Evolutionary conservation across 179 eudicot species (phyloP).

Genomic region (Vitellaria paradoxa): DNA sequence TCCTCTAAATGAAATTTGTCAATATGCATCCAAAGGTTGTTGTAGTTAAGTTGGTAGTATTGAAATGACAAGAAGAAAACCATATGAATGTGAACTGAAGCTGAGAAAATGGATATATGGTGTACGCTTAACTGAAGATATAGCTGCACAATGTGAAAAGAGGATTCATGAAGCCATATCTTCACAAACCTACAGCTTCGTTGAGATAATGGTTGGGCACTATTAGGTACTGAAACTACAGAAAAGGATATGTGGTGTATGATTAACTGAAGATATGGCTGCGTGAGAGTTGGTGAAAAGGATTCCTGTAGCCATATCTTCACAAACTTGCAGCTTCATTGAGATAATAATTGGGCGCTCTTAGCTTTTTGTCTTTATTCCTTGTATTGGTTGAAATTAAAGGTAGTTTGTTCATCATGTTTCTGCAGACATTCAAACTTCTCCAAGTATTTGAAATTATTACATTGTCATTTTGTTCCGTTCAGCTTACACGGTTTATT

Average conservation of each 20-base stretch:
- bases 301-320: background rate
- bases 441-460: background rate
- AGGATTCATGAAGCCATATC: background rate
- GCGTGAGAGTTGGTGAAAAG: background rate
- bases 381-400: background rate
- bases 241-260: background rate
- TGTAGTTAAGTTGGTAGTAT: background rate
- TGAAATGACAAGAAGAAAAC: background rate
- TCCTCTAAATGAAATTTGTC: constrained; percentile 3
- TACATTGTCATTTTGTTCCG: background rate
- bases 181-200: background rate
- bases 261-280: background rate
- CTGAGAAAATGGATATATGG: background rate
- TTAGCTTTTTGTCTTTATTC: background rate
- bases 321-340: background rate
- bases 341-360: background rate
- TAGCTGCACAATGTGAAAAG: background rate
- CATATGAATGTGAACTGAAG: background rate
- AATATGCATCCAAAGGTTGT: background rate
- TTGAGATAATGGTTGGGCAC: background rate
- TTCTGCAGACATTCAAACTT: background rate
- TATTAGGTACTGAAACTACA: background rate
- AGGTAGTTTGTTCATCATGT: background rate
- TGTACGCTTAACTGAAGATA: background rate
- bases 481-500: background rate